These are phyloP conservation scores for Calonectria leucothoes DNA, from an alignment of 2,329 filamentous ascomycete genomes.

Conservation along the genomic window DNA sequence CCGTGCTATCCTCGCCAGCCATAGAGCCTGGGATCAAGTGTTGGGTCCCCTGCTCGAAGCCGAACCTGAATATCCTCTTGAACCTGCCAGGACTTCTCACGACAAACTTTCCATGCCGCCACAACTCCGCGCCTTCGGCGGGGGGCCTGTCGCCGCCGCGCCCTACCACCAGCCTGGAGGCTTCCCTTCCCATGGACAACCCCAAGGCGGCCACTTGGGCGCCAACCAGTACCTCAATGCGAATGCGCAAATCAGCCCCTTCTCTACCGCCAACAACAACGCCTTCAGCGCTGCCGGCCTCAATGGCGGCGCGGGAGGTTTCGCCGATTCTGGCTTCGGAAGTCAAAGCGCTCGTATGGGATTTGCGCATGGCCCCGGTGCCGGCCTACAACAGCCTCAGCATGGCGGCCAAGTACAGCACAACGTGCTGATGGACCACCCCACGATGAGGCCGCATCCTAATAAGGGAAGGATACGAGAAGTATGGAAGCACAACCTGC, in stretches of 20 bases:
- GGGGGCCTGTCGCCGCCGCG: slow-evolving; percentile 50
- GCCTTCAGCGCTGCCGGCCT: slow-evolving; percentile 69
- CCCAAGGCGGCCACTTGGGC: slow-evolving; percentile 65
- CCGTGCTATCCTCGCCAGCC: background rate
- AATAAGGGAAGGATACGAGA: slow-evolving; percentile 91
- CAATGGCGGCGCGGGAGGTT: slow-evolving; percentile 68
- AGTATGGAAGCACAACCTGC: slow-evolving; percentile 93
- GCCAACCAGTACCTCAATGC: slow-evolving; percentile 79
- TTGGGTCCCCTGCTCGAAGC: background rate
- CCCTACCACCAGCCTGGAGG: slow-evolving; percentile 59
- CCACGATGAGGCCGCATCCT: slow-evolving; percentile 58
- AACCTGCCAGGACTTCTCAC: background rate
- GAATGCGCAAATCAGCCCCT: slow-evolving; percentile 76
- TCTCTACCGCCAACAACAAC: slow-evolving; percentile 66
- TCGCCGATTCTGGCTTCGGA: slow-evolving; percentile 78
- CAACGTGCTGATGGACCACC: slow-evolving; percentile 55
- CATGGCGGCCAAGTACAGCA: slow-evolving; percentile 58
- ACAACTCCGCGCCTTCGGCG: slow-evolving; percentile 52
- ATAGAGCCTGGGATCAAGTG: background rate
- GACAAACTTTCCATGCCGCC: slow-evolving; percentile 47
- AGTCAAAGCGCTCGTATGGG: slow-evolving; percentile 90
- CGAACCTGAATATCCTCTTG: background rate
- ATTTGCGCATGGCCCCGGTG: slow-evolving; percentile 72
- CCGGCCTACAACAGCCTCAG: slow-evolving; percentile 71
- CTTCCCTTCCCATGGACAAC: slow-evolving; percentile 64